Evolutionary conservation across 495 filamentous ascomycete genomes (phyloP).

Genomic region (Penicillium waksmanii): DNA sequence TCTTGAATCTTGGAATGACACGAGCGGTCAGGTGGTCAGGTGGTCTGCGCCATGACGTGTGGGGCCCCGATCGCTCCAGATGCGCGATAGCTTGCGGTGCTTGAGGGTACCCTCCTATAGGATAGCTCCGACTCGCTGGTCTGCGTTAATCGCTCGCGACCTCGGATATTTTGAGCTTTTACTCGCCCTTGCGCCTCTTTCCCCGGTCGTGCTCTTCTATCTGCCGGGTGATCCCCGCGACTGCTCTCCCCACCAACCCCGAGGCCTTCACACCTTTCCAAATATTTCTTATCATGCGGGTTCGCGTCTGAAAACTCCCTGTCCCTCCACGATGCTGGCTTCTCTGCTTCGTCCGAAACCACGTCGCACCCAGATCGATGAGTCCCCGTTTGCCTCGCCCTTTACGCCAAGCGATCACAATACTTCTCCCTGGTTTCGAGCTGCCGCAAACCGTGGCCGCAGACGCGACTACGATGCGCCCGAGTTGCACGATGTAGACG

Average conservation of each 20-base stretch:
- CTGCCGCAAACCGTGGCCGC: constrained; percentile 16
- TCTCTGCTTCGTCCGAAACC: constrained; percentile 53
- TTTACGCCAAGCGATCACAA: constrained; percentile 33
- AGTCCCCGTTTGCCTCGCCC: constrained; percentile 54
- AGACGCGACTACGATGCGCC: constrained; percentile 24
- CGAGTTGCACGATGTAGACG: constrained; percentile 44
- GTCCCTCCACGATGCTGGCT: constrained; percentile 42
- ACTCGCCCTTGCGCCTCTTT: background rate
- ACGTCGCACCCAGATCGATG: constrained; percentile 39
- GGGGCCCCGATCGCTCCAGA: constrained; percentile 12
- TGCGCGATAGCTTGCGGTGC: constrained; percentile 14
- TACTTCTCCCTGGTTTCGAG: constrained; percentile 36
- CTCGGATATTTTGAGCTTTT: background rate
- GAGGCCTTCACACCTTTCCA: constrained; percentile 8
- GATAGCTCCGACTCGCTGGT: background rate
- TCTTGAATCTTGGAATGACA: background rate
- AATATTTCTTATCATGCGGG: constrained; percentile 8
- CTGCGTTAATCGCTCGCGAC: background rate
- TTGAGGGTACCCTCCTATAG: no score
- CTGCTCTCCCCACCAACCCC: background rate
- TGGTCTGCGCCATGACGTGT: constrained; percentile 22
- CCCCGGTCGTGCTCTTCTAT: background rate
- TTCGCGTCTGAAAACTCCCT: background rate
- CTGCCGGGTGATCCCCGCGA: background rate
- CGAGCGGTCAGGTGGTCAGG: constrained; percentile 9